Evolutionary conservation across 192 early-diverging fungal species (phyloP).

Genomic region (Backusella psychrophila): DNA sequence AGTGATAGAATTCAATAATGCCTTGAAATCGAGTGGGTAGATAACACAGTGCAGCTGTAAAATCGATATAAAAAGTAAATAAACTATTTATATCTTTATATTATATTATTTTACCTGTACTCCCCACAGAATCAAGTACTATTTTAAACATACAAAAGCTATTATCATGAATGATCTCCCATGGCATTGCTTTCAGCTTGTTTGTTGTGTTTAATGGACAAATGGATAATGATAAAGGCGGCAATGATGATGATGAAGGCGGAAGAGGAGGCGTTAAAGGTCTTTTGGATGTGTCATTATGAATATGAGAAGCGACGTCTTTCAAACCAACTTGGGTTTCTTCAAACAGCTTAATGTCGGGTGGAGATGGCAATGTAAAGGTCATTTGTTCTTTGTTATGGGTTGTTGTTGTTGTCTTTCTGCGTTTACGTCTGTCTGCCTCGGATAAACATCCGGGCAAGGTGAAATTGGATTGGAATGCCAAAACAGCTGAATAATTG

Average conservation of each 20-base stretch:
- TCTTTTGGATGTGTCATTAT: not conserved
- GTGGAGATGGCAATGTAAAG: not conserved
- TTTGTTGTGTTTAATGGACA: not conserved
- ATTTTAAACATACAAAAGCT: conserved; percentile 17
- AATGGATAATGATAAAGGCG: not conserved
- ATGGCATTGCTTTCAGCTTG: not conserved
- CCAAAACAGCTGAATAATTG: conserved; percentile 6
- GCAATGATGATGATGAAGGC: not conserved
- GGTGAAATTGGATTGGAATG: not conserved
- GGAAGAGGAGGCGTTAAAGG: not conserved
- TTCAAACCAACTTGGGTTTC: not conserved
- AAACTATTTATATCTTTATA: not conserved
- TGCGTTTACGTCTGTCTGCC: conserved; percentile 10
- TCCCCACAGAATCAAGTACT: conserved; percentile 9
- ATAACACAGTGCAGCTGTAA: conserved; percentile 21
- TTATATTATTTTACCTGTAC: not conserved
- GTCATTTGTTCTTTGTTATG: not conserved
- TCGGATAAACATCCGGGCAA: conserved; percentile 1
- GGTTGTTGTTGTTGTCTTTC: not conserved
- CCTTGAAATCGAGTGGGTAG: conserved; percentile 10
- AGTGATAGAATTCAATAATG: conserved; percentile 19
- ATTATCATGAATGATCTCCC: conserved; percentile 5
- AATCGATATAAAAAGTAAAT: not conserved
- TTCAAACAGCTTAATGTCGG: not conserved
- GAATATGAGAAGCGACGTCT: not conserved